Base-by-base conservation (phyloP, 257 asterid genomes). In the Fraxinus quadrangulata region DNA sequence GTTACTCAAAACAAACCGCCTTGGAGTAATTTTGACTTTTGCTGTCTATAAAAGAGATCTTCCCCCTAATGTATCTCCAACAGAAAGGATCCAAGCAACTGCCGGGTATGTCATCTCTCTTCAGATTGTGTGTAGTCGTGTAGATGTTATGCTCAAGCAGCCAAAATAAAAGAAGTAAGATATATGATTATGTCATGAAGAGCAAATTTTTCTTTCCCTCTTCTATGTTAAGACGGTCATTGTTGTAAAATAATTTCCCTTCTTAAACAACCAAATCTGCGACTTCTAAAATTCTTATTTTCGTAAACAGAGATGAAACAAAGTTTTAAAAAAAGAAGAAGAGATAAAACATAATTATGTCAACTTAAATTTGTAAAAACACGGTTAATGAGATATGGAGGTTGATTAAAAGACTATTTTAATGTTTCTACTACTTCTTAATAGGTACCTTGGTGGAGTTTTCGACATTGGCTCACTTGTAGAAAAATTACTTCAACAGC, bases 391-490 rank as follows among this genome's bases (percentile, higher is more conserved):
- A 42, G 49, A 42, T 42, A 11, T 42, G 49, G 17, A 42, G 49
- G 73, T 39, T 17, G 24, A 42, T 28, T 76, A 70, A 65, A 56
- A 69, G 65, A 61, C 56, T 26, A 8, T 28, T 70, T 56, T 39
- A 0, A 54, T 36, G 28, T 77, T 77, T 79, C 56, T 28, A 17
- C 65, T 71, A 81, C 42, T 75, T 34, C 30, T 19, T 63, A 80
- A 74, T 89, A 96, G 99, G 92, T 96, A 96, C 81, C 93, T 96
- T 61, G 99, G 99, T n/a, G 99, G 98, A 75, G 91, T 96, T 70
- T 94, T 96, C 76, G 99, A 96, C 80, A 86, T 93, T 67, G 99
- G 93, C 83, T 96, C 99, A 56, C 96, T 96, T 33, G 98, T 96
- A 24, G 99, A 96, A 86, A 96, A 96, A 86, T 86, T 96, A 73